Conservation (phyloP, 192 early-diverging fungal species). For the Mortierella antarctica region DNA sequence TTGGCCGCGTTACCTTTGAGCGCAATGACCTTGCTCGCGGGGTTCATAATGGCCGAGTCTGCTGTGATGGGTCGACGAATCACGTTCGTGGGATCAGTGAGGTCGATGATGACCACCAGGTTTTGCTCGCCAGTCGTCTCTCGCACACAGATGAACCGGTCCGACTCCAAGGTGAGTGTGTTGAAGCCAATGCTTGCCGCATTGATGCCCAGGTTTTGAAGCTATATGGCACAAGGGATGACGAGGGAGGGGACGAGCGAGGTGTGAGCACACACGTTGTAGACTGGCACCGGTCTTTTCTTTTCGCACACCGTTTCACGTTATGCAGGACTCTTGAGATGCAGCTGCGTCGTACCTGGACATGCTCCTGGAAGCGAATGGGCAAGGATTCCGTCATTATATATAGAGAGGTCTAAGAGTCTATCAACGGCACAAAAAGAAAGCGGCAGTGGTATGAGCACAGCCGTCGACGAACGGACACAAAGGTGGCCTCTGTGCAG, state of each 20-base stretch:
- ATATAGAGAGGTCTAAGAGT: constrained; percentile 1
- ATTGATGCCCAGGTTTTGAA: constrained; percentile 91
- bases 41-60: constrained; percentile 99
- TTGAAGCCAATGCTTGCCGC: constrained; percentile 95
- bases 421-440: background rate
- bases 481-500: no score
- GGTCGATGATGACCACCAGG: constrained; percentile 96
- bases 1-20: constrained; percentile 78
- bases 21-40: constrained; percentile 91
- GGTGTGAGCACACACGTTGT: background rate
- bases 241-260: background rate
- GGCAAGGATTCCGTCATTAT: constrained; percentile 85
- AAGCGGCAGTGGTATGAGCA: background rate
- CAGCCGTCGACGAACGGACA: no score
- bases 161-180: constrained; percentile 97
- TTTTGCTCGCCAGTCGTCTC: constrained; percentile 76
- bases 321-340: background rate
- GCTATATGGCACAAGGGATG: constrained; percentile 64
- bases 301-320: background rate
- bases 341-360: constrained; percentile 77
- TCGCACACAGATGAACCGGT: constrained; percentile 97
- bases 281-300: background rate
- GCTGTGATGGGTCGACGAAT: constrained; percentile 94
- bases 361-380: constrained; percentile 96
- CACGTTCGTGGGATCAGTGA: constrained; percentile 85